phyloP scores from a whole-genome alignment of 2,329 filamentous ascomycete species.

The Aschersonia sp. region DNA sequence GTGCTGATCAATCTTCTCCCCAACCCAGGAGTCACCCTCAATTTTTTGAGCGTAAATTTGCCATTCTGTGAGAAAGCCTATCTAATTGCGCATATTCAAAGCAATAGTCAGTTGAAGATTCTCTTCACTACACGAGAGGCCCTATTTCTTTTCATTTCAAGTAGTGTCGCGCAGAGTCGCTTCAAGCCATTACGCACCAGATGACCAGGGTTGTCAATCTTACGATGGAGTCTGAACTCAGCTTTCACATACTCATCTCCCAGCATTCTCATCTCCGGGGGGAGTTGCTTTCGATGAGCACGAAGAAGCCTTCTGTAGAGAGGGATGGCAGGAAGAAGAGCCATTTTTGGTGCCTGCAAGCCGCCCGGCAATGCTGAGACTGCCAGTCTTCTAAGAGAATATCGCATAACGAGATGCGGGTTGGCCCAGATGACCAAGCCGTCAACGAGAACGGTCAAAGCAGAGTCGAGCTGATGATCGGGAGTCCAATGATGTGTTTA shows the following conservation, averaged over 20 bases:
- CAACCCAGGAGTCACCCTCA: constrained; percentile 75
- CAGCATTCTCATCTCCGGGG: constrained; percentile 59
- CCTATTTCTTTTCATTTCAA: neutral
- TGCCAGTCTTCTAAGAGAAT: constrained; percentile 1
- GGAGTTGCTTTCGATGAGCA: constrained; percentile 68
- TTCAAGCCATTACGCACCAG: constrained; percentile 42
- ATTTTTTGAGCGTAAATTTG: constrained; percentile 87
- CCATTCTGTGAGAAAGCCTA: constrained; percentile 94
- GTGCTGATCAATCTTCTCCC: constrained; percentile 64
- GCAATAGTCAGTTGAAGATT: too few relatives aligned
- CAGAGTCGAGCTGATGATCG: neutral
- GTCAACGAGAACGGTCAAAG: constrained; percentile 9
- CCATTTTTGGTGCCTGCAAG: constrained; percentile 32
- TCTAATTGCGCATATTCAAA: constrained; percentile 31
- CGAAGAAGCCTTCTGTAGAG: constrained; percentile 81
- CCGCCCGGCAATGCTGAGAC: constrained; percentile 6
- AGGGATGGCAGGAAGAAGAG: constrained; percentile 73
- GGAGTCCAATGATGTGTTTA: too few relatives aligned
- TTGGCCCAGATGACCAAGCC: neutral
- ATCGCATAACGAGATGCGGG: too few relatives aligned
- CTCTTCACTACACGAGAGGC: too few relatives aligned
- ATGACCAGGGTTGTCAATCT: constrained; percentile 81
- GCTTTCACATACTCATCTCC: constrained; percentile 89
- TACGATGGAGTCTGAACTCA: constrained; percentile 74
- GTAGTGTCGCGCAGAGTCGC: neutral